Percentiles rank a stretch among this genome's conserved stretches.
Evolutionary conservation across 805 yeast genomes (phyloP).

Genomic region (Lachancea meyersii): DNA sequence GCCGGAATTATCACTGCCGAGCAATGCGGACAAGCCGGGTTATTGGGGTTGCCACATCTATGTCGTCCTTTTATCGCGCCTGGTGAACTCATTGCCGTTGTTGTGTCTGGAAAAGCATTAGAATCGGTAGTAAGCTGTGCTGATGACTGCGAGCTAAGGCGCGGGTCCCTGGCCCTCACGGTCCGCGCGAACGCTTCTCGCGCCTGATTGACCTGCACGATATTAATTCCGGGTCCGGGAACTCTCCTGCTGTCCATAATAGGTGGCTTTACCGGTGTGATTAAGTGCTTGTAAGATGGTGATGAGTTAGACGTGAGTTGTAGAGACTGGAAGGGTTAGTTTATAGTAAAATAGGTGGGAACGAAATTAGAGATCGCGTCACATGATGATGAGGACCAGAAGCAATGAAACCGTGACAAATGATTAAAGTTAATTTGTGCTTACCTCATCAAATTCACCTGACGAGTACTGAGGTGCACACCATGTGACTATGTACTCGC

Average conservation of each 20-base stretch:
- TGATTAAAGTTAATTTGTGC: no score
- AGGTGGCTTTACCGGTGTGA: background rate
- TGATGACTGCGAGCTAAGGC: background rate
- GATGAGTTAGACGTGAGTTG: no score
- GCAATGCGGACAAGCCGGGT: slow-evolving; percentile 54
- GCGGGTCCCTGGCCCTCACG: slow-evolving; percentile 28
- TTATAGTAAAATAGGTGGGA: no score
- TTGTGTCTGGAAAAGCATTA: background rate
- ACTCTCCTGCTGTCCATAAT: slow-evolving; percentile 3
- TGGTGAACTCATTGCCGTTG: background rate
- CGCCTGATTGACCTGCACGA: slow-evolving; percentile 54
- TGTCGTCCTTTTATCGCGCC: slow-evolving; percentile 13
- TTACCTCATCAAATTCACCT: no score
- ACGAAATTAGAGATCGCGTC: no score
- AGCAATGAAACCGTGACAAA: no score
- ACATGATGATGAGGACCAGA: no score
- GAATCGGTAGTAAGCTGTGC: background rate
- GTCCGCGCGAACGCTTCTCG: slow-evolving; percentile 51
- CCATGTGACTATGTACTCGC: no score
- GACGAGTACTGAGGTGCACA: no score
- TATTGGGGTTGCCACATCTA: slow-evolving; percentile 30
- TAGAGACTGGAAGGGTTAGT: no score
- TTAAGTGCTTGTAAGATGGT: no score
- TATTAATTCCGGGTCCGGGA: slow-evolving; percentile 39
- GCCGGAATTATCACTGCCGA: slow-evolving; percentile 74